Evolutionary conservation across 306 rosid genomes (phyloP), one percentile per base, ranked within the genome.

Genomic region (Inga laurina): DNA sequence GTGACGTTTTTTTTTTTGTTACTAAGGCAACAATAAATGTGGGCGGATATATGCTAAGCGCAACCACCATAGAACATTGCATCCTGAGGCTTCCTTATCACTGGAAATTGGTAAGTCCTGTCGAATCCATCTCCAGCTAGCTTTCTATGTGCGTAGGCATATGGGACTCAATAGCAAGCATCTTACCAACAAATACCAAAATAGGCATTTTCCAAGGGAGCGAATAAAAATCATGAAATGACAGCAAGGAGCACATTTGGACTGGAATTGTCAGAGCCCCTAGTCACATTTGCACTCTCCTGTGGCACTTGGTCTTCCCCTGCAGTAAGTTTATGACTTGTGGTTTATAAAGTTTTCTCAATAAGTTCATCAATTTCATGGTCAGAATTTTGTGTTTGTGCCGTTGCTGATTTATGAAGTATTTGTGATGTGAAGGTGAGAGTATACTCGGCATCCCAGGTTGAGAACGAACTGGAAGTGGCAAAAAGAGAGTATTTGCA

Each of bases 281-380:
- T 94, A 64, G 97, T 96, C 32, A 96, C 99, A 73, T 96, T 91
- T 82, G 99, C 99, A 48, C 94, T 96, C 44, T 96, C 97, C 72
- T 87, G 97, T 88, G 99, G 99, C 82, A 94, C 98, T 81, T 94
- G 97, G 98, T 96, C 99, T 62, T 96, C 99, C 82, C 99, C 99
- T 49, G 93, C 93, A 74, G 99, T 96, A 94, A 92, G 99, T 91
- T 84, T 69, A 61, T 73, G 8, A 67, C 45, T 67, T 35, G 19
- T 62, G 30, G 21, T 27, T 62, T 62, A 62, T 11, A 1, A 10
- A 27, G 68, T 4, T 27, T 62, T 62, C 35, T 62, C 16, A 65
- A 65, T 65, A 65, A 32, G 71, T 37, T 34, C 12, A 8, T 68
- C 22, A 39, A 19, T 34, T 15, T 66, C 72, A 66, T 34, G 44